Evolutionary conservation across 345 rosid genomes (phyloP), one percentile per base, ranked within the genome.

Genomic region (Mangifera indica): DNA sequence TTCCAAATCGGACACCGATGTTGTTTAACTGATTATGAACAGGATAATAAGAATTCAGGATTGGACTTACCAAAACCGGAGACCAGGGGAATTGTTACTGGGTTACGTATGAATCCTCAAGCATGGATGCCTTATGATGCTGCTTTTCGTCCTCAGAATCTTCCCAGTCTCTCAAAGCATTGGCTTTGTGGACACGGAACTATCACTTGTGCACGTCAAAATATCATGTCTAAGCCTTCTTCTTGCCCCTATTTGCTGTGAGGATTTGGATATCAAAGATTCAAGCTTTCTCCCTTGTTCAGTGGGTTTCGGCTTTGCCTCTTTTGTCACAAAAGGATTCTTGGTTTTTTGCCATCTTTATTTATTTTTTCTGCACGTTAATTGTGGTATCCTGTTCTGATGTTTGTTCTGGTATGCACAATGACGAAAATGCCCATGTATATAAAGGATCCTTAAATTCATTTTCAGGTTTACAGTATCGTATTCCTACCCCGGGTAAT

Each of bases 221-320:
- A 66, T 58, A 65, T 59, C 10, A 53, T 72, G 72, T 61, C 69
- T 45, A 42, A 62, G 22, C 72, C 63, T 45, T 64, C 44, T 15
- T 66, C 70, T 1, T 85, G 88, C 70, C 86, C 82, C n/a, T 52
- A 73, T 83, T 45, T 83, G 86, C 76, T 67, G 40, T 70, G 83
- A 85, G 48, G 77, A 46, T 45, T 74, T 85, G 79, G 88, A 85
- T 68, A 44, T 7, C 29, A 83, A 85, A 12, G 88, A 85, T 74
- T 70, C 84, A 45, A 73, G 63, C 20, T 85, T 85, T 71, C 37
- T 69, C 11, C 82, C 83, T 64, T 85, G 88, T 73, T 52, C 71
- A 52, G 88, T 51, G 82, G 86, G 42, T 83, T 76, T 65, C 70
- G 10, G 37, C 76, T 83, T 1, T 85, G 88, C 74, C 85, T 85